Evolutionary conservation across 2,329 filamentous ascomycete species (phyloP).

Genomic region (Ophiocordyceps camponoti-saundersi): DNA sequence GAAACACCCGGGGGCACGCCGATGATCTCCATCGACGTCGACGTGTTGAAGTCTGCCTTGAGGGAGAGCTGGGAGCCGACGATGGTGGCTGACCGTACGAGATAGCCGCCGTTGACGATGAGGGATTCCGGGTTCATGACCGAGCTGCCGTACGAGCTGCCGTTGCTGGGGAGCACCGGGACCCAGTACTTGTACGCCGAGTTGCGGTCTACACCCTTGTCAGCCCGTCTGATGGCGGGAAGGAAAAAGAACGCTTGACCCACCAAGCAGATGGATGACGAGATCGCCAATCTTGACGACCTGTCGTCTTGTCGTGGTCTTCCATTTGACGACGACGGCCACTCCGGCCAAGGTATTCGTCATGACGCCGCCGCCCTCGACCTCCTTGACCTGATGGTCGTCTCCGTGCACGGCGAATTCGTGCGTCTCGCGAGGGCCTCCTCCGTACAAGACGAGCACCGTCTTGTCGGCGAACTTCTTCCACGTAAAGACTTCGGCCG

Average conservation of each 20-base stretch:
- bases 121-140: constrained; percentile 24
- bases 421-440: constrained; percentile 42
- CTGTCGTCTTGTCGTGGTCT: constrained; percentile 10
- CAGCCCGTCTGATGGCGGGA: background rate
- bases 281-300: constrained; percentile 19
- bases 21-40: constrained; percentile 50
- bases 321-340: constrained; percentile 15
- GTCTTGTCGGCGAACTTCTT: constrained; percentile 43
- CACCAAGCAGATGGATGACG: constrained; percentile 22
- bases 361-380: constrained; percentile 13
- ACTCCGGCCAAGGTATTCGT: constrained; percentile 4
- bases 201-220: constrained; percentile 32
- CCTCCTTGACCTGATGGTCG: constrained; percentile 1
- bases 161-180: constrained; percentile 28
- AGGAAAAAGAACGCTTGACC: constrained; percentile 1
- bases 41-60: constrained; percentile 56
- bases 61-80: constrained; percentile 40
- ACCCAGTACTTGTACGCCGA: constrained; percentile 56
- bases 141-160: constrained; percentile 15
- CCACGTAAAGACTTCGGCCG: constrained; percentile 54
- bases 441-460: constrained; percentile 47
- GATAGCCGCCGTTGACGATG: constrained; percentile 46
- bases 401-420: constrained; percentile 35
- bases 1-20: constrained; percentile 36
- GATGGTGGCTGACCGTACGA: constrained; percentile 42